Evolutionary conservation across 1,284 basidiomycete species (phyloP), one percentile per base, ranked within the genome.

Genomic region (Tilletia caries): DNA sequence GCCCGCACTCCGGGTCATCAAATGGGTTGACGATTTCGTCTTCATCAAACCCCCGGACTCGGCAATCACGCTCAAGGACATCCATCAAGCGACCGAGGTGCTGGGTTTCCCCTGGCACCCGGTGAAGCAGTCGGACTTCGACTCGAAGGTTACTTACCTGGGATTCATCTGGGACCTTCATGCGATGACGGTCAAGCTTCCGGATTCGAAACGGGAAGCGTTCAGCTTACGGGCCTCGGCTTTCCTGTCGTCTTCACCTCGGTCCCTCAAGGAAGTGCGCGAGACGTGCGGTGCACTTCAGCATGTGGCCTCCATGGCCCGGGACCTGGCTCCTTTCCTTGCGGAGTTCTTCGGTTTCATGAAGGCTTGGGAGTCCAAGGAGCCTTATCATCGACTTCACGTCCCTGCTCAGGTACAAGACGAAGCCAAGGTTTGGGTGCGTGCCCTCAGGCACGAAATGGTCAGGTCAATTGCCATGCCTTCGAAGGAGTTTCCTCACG

Each of bases 31-130:
- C 27, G 54, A 58, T 23, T 58, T 58, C 27, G 54, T 58, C 54
- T 58, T 58, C 54, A 6, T 58, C 20, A 33, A n/a, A 6, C 54
- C 54, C 5, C 25, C 23, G 20, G 20, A 58, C 5, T 6, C 27
- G 12, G 20, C 5, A 6, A 6, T 27, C 54, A 3, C 27, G 12
- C 27, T 58, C 23, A 6, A 15, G 3, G 25, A 13, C 18, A 32
- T 58, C 54, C 20, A 58, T 4, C 10, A 25, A 23, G 12, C 54
- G 20, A 58, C 54, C 12, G 20, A 15, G 25, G 12, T 6, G 54
- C 54, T 58, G 4, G 54, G 54, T 25, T 58, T 58, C 54, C 54
- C 54, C 25, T 58, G 54, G 54, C 54, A 58, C 27, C 54, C 54
- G 3, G 54, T 15, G 23, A 58, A 58, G 54, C 54, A 23, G 20